phyloP scores from a whole-genome alignment of 139 green algal genomes.

The Micractinium conductrix region DNA sequence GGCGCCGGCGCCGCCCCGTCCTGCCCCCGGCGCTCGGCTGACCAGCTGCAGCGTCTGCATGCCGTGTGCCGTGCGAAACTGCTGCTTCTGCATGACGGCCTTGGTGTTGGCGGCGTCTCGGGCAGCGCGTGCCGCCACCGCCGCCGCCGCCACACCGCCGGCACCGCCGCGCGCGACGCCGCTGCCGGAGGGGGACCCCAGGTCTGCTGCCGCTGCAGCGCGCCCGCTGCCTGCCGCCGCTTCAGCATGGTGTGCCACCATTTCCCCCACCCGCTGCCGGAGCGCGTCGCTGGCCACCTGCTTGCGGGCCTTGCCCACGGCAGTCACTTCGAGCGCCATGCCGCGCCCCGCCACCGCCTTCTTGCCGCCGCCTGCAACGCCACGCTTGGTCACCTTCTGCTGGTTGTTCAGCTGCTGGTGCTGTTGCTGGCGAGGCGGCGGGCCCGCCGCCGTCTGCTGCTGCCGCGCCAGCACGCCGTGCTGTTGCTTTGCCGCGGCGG shows the following conservation, averaged over 20 bases:
- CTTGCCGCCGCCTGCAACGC: background rate
- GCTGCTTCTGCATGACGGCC: conserved; percentile 10
- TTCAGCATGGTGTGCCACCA: background rate
- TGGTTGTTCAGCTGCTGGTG: background rate
- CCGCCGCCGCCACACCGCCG: background rate
- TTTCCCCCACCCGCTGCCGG: background rate
- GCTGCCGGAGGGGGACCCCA: background rate
- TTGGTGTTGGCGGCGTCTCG: conserved; percentile 1
- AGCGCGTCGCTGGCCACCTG: conserved; percentile 29
- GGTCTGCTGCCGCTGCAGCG: background rate
- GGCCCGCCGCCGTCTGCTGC: background rate
- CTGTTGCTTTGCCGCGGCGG: background rate
- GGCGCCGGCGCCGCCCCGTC: background rate
- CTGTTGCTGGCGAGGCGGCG: background rate
- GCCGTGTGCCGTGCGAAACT: background rate
- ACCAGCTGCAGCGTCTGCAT: conserved; percentile 37
- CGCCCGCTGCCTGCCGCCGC: no score
- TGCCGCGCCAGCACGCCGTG: background rate
- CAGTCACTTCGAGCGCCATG: conserved; percentile 12
- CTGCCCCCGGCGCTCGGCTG: background rate
- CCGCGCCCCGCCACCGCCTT: background rate
- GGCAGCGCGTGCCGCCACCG: background rate
- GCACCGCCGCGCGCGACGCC: background rate
- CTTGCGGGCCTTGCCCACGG: conserved; percentile 31
- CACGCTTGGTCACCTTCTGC: background rate